Evolutionary conservation across 1,284 basidiomycete species (phyloP), one percentile per base, ranked within the genome.

Genomic region (Moesziomyces sp.): DNA sequence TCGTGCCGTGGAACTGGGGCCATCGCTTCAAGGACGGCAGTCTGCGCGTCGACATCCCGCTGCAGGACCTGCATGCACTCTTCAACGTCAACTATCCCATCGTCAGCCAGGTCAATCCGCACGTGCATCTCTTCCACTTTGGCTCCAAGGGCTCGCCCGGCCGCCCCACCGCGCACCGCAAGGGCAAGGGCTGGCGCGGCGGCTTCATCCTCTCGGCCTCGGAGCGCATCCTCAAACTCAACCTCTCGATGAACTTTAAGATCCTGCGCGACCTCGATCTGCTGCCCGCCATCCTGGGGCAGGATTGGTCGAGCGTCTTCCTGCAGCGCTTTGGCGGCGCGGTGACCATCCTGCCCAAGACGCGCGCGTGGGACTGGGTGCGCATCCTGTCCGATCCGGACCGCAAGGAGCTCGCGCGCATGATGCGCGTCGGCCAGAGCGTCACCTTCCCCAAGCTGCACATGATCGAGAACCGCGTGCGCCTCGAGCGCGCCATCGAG

Each of bases 121-220:
- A 99, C 84, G 93, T 99, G 13, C 96, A 98, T 84, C 81, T 98
- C n/a, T 99, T 99, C 86, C 96, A 97, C 86, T 98, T 97, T 80
- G 93, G 93, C 0, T 92, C 94, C 30, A 88, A 93, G 77, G 96
- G 96, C 5, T 93, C 94, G 0, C 93, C 95, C 3, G 96, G 96
- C 28, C 91, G 91, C 77, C 95, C 95, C 0, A 95, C 97, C 1
- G 92, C 93, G 7, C 93, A 95, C 84, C 88, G 93, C 16, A 93
- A 92, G 83, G 93, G 93, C 58, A 95, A 93, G 89, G 94, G 55
- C 6, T 81, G 80, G 82, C 67, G 82, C 16, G 97, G 97, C 35
- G 98, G 97, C 34, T 99, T 97, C 85, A 84, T 98, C 23, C 86
- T 99, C 3, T 83, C 81, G 9, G 86, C 85, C 0, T 78, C 81